Evolutionary conservation across 2,329 filamentous ascomycete species (phyloP).

Genomic region (Acrocalymma vagum): DNA sequence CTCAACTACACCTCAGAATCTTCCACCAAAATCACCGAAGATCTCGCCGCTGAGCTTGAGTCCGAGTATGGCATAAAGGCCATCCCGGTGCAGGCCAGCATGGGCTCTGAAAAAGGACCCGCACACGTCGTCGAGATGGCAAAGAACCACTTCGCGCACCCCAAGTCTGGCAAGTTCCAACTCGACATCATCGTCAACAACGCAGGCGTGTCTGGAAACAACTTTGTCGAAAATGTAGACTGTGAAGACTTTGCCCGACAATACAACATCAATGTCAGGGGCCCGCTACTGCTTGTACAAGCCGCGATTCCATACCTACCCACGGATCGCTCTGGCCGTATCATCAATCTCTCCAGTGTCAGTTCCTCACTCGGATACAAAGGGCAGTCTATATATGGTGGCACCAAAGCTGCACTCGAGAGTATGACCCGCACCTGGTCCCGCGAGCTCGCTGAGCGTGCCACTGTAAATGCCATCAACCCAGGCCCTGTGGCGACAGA

Average conservation of each 20-base stretch:
- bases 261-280: constrained; percentile 83
- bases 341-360: constrained; percentile 70
- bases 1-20: constrained; percentile 76
- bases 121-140: constrained; percentile 66
- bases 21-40: constrained; percentile 60
- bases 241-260: constrained; percentile 73
- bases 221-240: constrained; percentile 69
- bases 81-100: constrained; percentile 74
- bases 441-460: constrained; percentile 67
- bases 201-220: constrained; percentile 74
- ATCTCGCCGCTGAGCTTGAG: constrained; percentile 65
- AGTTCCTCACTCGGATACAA: constrained; percentile 65
- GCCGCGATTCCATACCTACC: constrained; percentile 75
- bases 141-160: constrained; percentile 65
- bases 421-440: constrained; percentile 76
- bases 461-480: constrained; percentile 72
- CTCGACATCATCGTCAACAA: constrained; percentile 91
- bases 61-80: constrained; percentile 67
- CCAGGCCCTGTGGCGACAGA: constrained; percentile 70
- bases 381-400: constrained; percentile 69
- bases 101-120: constrained; percentile 69
- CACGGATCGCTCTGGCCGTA: constrained; percentile 70
- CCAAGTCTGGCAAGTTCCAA: constrained; percentile 65
- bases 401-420: constrained; percentile 72
- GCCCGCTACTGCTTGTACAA: constrained; percentile 80